Conservation (phyloP, 306 rosid species). For the Trifolium subterraneum region DNA sequence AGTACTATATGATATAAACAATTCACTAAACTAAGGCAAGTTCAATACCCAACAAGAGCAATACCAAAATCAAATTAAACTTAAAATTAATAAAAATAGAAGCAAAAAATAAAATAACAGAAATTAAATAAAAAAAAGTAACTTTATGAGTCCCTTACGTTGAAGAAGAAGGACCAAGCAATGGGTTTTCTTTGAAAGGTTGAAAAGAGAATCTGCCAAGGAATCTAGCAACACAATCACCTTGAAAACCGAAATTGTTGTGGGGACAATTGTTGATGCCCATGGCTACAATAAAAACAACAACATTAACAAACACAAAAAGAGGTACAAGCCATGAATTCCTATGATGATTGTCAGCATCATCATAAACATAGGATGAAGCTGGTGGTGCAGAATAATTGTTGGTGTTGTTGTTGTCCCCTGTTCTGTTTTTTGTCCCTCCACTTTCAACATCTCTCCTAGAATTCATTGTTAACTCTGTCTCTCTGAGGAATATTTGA, state of each 20-base stretch:
- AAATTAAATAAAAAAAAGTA: not conserved
- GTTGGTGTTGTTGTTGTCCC: not conserved
- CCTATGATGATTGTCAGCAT: conserved; percentile 55
- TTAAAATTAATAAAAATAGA: no score
- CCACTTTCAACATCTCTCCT: conserved; percentile 63
- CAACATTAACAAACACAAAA: conserved; percentile 68
- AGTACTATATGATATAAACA: not conserved
- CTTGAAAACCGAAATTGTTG: conserved; percentile 40
- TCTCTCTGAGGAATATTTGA: conserved; percentile 4
- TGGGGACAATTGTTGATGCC: conserved; percentile 74
- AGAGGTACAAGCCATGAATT: conserved; percentile 83
- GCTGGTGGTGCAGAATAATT: conserved; percentile 37
- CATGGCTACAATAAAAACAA: conserved; percentile 66
- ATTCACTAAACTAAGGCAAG: not conserved
- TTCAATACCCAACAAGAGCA: conserved; percentile 1
- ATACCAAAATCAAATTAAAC: conserved; percentile 12
- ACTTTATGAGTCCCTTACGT: conserved; percentile 52
- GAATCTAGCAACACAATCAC: conserved; percentile 64
- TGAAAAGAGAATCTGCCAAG: conserved; percentile 81
- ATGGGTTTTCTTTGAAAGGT: conserved; percentile 79
- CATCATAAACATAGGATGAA: conserved; percentile 49
- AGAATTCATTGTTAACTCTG: conserved; percentile 33
- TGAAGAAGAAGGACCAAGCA: conserved; percentile 83
- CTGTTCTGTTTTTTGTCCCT: conserved; percentile 47
- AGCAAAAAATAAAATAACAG: not conserved